Evolutionary conservation across 805 yeast species (phyloP).

Genomic region (baker's yeast (Saccharomyces cerevisiae)): DNA sequence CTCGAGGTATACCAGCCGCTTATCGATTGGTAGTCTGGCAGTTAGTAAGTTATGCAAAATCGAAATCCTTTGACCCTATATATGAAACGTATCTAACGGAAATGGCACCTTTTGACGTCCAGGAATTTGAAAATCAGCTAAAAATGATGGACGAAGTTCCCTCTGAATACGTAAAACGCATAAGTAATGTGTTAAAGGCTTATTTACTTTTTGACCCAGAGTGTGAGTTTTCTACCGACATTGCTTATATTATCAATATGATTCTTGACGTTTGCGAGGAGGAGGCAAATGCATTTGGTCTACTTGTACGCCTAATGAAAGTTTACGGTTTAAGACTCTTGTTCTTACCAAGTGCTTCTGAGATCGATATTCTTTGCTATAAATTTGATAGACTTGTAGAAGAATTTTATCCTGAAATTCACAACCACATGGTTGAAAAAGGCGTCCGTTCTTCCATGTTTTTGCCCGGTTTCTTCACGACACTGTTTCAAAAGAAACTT

Average conservation of each 20-base stretch:
- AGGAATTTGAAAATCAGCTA: not conserved
- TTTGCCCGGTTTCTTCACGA: constrained; percentile 92
- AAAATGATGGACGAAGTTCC: constrained; percentile 41
- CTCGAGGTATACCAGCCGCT: constrained; percentile 71
- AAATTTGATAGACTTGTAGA: constrained; percentile 86
- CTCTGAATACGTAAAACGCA: constrained; percentile 47
- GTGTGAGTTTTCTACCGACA: constrained; percentile 92
- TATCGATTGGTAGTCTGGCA: constrained; percentile 89
- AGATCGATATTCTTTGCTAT: constrained; percentile 68
- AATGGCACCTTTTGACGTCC: constrained; percentile 55
- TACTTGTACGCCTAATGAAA: constrained; percentile 72
- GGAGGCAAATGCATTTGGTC: constrained; percentile 75
- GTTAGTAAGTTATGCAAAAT: constrained; percentile 66
- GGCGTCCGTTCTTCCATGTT: constrained; percentile 89
- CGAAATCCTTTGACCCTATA: constrained; percentile 32
- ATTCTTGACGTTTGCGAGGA: constrained; percentile 52
- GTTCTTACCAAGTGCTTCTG: constrained; percentile 84
- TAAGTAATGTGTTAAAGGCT: constrained; percentile 68
- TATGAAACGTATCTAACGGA: constrained; percentile 38
- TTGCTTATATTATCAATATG: constrained; percentile 84
- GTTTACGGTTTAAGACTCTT: constrained; percentile 65
- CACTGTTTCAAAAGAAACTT: constrained; percentile 83
- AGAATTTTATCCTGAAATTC: constrained; percentile 58
- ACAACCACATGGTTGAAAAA: constrained; percentile 68
- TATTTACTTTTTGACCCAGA: constrained; percentile 79